Percentiles rank a stretch among this genome's conserved stretches.
Conservation (phyloP, 208 protist genomes). For the Trypanosoma platydactyli region DNA sequence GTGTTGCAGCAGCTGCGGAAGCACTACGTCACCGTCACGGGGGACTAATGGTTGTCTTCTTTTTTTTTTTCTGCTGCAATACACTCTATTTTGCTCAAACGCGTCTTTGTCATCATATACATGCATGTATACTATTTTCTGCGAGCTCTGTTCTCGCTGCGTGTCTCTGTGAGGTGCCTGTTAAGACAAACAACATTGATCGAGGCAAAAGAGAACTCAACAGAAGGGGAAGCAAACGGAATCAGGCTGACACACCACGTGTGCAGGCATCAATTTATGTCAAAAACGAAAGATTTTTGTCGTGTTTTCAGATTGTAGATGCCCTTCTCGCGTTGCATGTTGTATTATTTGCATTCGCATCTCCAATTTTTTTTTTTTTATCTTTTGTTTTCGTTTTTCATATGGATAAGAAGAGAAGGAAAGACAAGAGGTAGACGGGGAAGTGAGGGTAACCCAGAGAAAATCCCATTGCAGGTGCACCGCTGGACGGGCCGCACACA, state of each 20-base stretch:
- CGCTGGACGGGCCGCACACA: no score
- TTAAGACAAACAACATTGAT: background rate
- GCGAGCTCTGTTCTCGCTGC: no score
- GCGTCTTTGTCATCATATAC: no score
- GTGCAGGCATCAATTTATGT: no score
- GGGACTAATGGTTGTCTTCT: background rate
- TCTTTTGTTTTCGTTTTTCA: conserved; percentile 9
- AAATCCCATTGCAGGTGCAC: background rate
- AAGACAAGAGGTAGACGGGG: background rate
- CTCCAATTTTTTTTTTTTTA: conserved; percentile 1
- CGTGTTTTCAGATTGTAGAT: no score
- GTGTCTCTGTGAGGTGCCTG: no score
- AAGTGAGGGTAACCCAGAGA: background rate
- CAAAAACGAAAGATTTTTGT: no score
- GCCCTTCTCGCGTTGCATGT: background rate
- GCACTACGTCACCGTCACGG: conserved; percentile 16
- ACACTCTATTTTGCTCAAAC: background rate
- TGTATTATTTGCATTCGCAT: background rate
- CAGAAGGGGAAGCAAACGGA: background rate
- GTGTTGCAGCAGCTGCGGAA: conserved; percentile 19
- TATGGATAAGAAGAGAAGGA: background rate
- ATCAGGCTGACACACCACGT: no score
- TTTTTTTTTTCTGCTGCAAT: background rate
- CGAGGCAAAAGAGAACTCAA: background rate
- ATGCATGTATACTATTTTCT: no score